phyloP scores from a whole-genome alignment of 352 stramenopile species.

The Globisporangium polare region DNA sequence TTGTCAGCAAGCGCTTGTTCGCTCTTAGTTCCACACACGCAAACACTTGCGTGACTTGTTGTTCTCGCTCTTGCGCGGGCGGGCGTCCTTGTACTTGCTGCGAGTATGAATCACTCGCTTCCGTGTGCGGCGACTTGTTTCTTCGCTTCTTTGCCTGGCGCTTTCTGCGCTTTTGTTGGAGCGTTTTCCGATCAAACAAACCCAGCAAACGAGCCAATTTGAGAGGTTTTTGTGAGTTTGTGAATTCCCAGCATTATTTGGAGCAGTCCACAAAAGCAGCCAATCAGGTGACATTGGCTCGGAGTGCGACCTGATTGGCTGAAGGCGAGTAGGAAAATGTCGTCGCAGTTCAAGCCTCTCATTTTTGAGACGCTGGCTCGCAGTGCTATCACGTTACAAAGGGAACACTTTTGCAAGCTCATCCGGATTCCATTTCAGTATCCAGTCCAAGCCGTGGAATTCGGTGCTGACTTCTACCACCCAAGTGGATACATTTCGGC shows the following conservation, averaged over 20 bases:
- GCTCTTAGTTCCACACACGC: not conserved
- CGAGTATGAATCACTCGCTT: not conserved
- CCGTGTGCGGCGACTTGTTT: not conserved
- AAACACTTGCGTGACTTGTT: too few species aligned
- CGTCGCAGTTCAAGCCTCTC: not conserved
- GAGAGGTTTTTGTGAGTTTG: not conserved
- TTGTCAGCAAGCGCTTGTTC: not conserved
- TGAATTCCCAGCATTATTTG: too few species aligned
- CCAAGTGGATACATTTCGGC: not conserved
- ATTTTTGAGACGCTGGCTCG: not conserved
- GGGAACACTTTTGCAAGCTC: too few species aligned
- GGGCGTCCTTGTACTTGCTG: not conserved
- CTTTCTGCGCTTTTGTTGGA: not conserved
- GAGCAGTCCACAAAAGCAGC: not conserved
- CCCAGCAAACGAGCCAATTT: not conserved
- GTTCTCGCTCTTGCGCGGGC: not conserved
- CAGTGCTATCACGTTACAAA: too few species aligned
- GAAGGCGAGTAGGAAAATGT: not conserved
- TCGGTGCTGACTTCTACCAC: not conserved
- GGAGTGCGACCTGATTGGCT: not conserved
- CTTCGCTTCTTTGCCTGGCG: conserved; percentile 6
- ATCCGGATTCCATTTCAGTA: too few species aligned
- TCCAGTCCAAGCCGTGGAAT: too few species aligned
- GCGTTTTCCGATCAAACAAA: not conserved
- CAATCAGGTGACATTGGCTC: not conserved